These are phyloP conservation scores for Botrytis hyacinthi DNA, from an alignment of 2,329 filamentous ascomycete genomes.

Conservation along the genomic window DNA sequence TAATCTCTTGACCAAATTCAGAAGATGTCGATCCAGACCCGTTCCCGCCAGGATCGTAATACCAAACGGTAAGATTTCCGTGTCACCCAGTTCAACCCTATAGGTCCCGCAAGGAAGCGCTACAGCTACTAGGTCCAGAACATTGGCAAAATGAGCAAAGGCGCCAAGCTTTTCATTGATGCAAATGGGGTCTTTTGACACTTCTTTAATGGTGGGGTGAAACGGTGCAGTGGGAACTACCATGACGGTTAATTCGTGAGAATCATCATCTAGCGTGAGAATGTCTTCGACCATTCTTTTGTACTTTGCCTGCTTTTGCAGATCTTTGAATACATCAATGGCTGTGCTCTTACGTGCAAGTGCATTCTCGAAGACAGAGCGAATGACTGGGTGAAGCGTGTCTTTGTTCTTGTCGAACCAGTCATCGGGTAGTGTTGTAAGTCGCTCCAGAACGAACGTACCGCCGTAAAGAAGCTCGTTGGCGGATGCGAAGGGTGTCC, in stretches of 20 bases:
- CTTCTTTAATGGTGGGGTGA: slow-evolving; percentile 48
- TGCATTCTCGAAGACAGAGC: slow-evolving; percentile 45
- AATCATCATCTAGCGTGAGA: slow-evolving; percentile 37
- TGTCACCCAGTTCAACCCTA: slow-evolving; percentile 23
- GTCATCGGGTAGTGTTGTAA: slow-evolving; percentile 44
- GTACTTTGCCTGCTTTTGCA: slow-evolving; percentile 46
- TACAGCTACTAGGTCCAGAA: slow-evolving; percentile 51
- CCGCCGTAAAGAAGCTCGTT: slow-evolving; percentile 53
- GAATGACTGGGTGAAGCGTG: slow-evolving; percentile 50
- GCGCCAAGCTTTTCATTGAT: slow-evolving; percentile 49
- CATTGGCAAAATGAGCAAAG: slow-evolving; percentile 55
- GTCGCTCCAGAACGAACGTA: slow-evolving; percentile 51
- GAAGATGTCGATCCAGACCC: slow-evolving; percentile 43
- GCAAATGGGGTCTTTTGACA: slow-evolving; percentile 49
- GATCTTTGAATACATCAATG: slow-evolving; percentile 49
- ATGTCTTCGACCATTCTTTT: slow-evolving; percentile 44
- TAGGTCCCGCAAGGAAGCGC: slow-evolving; percentile 36
- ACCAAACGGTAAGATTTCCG: slow-evolving; percentile 44
- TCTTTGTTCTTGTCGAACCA: slow-evolving; percentile 48
- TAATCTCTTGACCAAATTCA: slow-evolving; percentile 39
- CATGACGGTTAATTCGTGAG: slow-evolving; percentile 42
- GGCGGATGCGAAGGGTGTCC: slow-evolving; percentile 48
- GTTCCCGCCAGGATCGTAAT: slow-evolving; percentile 44
- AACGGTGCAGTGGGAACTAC: slow-evolving; percentile 52
- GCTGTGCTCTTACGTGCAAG: slow-evolving; percentile 43